phyloP scores from a whole-genome alignment of 83 land plant genomes.

The Picea abies region DNA sequence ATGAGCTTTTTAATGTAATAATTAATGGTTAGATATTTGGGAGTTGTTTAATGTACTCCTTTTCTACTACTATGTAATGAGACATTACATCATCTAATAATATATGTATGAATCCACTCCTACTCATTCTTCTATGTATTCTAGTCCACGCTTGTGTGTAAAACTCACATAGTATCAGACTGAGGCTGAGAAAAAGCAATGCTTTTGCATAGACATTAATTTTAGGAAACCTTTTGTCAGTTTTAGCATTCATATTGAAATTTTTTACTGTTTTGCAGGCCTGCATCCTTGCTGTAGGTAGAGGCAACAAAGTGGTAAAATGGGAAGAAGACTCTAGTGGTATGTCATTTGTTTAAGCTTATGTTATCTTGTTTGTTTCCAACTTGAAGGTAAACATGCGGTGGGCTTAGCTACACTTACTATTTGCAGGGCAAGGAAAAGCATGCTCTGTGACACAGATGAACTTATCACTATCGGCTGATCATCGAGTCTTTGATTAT shows the following conservation, averaged over 20 bases:
- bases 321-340: constrained; percentile 76
- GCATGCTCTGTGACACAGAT: constrained; percentile 76
- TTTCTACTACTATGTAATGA: too few relatives aligned
- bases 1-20: too few relatives aligned
- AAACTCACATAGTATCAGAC: not conserved
- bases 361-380: not conserved
- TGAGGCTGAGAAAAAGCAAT: not conserved
- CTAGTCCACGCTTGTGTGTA: too few relatives aligned
- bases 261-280: constrained; percentile 54
- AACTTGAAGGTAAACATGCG: not conserved
- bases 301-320: constrained; percentile 78
- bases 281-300: constrained; percentile 95
- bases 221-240: not conserved
- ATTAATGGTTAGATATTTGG: too few relatives aligned
- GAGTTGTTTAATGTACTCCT: too few relatives aligned
- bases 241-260: not conserved
- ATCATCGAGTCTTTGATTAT: constrained; percentile 87
- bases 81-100: too few relatives aligned
- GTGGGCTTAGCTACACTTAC: not conserved
- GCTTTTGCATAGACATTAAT: not conserved
- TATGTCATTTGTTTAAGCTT: constrained; percentile 19
- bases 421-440: constrained; percentile 57
- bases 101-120: too few relatives aligned
- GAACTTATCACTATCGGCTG: constrained; percentile 86
- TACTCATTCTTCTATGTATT: too few relatives aligned